A percentile compares a stretch with the other conserved stretches of the same genome.
Conservation (phyloP, 2,329 filamentous ascomycete genomes). For the Cladosporium austrohemisphaericum region DNA sequence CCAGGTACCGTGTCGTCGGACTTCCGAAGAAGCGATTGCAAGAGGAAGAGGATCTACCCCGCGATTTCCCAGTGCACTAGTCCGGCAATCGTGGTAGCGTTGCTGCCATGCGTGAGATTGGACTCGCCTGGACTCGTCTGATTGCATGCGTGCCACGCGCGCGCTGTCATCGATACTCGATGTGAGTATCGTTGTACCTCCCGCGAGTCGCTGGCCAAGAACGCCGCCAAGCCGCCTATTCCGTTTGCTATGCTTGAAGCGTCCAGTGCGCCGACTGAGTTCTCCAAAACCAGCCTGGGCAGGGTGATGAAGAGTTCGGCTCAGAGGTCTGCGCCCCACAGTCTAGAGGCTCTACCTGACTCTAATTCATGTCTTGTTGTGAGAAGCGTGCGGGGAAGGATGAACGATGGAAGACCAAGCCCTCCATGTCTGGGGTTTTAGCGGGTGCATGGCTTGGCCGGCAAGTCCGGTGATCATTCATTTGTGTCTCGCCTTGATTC, state of each 20-base stretch:
- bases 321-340: neutral
- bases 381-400: conserved; percentile 4
- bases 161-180: conserved; percentile 8
- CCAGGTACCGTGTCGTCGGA: neutral
- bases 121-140: conserved; percentile 9
- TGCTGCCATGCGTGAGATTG: neutral
- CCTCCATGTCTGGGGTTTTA: neutral
- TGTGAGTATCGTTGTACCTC: neutral
- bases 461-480: conserved; percentile 8
- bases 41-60: no score
- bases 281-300: neutral
- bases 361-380: neutral
- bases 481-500: conserved; percentile 18
- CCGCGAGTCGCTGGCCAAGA: neutral
- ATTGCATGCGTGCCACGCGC: neutral
- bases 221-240: neutral
- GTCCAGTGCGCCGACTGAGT: neutral
- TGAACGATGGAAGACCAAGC: conserved; percentile 6
- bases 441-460: conserved; percentile 4
- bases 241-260: neutral
- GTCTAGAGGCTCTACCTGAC: neutral
- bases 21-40: no score
- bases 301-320: neutral
- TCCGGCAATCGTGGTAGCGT: no score
- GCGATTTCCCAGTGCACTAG: no score